A percentile compares a stretch with the other conserved stretches of the same genome.
Conservation (phyloP, 352 stramenopile species). For the Albugo candida region DNA sequence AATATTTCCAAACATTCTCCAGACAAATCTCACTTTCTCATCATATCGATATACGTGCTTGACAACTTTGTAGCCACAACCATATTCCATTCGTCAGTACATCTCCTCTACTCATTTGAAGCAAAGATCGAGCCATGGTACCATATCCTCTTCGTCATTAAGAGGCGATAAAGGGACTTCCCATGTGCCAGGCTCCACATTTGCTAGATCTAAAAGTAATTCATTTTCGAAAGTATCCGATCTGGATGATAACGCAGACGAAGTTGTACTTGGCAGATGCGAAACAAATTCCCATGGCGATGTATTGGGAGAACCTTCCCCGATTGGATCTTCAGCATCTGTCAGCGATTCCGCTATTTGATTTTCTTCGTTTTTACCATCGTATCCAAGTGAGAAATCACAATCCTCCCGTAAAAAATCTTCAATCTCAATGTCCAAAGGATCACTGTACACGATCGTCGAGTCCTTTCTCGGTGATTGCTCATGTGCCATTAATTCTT, state of each 20-base stretch:
- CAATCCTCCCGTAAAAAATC: constrained; percentile 37
- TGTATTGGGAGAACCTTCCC: too few species aligned
- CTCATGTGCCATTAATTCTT: background rate
- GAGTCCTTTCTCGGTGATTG: background rate
- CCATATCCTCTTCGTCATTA: constrained; percentile 68
- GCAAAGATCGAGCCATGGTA: constrained; percentile 67
- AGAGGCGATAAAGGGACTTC: constrained; percentile 62
- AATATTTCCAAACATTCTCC: too few species aligned
- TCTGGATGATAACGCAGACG: constrained; percentile 4
- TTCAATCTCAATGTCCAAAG: constrained; percentile 32
- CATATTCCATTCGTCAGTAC: background rate
- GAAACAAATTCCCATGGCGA: too few species aligned
- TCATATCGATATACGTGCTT: background rate
- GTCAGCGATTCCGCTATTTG: constrained; percentile 4
- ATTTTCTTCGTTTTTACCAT: background rate
- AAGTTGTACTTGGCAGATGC: constrained; percentile 1
- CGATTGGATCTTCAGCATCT: too few species aligned
- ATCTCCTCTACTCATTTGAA: constrained; percentile 19
- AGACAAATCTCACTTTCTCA: constrained; percentile 9
- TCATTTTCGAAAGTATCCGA: constrained; percentile 20
- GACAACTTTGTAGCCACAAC: constrained; percentile 1
- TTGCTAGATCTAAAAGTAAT: constrained; percentile 48
- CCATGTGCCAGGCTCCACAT: constrained; percentile 52
- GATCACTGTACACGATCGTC: constrained; percentile 13
- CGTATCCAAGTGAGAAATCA: constrained; percentile 43